A percentile compares a stretch with the other conserved stretches of the same genome.
Evolutionary conservation across 2,329 filamentous ascomycete genomes (phyloP).

Genomic region (Fusarium liriodendri): DNA sequence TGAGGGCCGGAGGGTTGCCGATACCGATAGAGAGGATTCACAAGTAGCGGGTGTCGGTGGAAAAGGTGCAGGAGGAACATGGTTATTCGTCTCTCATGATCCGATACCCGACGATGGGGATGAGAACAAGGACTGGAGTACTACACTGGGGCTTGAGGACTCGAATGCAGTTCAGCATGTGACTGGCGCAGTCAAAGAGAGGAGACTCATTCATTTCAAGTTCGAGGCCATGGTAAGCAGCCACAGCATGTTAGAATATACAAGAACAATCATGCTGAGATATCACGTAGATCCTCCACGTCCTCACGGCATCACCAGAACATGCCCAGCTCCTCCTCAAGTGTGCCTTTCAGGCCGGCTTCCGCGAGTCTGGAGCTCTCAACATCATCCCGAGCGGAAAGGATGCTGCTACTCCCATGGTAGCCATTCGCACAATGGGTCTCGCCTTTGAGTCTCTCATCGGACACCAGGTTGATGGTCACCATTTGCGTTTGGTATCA

Average conservation of each 20-base stretch:
- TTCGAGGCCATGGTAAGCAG: slow-evolving; percentile 90
- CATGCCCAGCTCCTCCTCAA: slow-evolving; percentile 82
- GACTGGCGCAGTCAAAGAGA: slow-evolving; percentile 42
- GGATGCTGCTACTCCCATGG: slow-evolving; percentile 70
- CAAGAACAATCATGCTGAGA: slow-evolving; percentile 37
- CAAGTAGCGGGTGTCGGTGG: slow-evolving; percentile 75
- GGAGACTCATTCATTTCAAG: slow-evolving; percentile 81
- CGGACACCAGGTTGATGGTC: slow-evolving; percentile 62
- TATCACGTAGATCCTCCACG: slow-evolving; percentile 80
- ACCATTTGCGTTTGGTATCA: slow-evolving; percentile 64
- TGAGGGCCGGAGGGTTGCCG: slow-evolving; percentile 72
- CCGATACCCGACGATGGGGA: slow-evolving; percentile 59
- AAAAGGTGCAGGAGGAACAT: slow-evolving; percentile 85
- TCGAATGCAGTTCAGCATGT: slow-evolving; percentile 40
- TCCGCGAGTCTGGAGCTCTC: slow-evolving; percentile 89
- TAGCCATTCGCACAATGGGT: slow-evolving; percentile 87
- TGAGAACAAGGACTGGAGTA: slow-evolving; percentile 47
- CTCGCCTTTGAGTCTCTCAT: slow-evolving; percentile 85
- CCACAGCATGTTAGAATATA: slow-evolving; percentile 40
- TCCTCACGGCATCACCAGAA: slow-evolving; percentile 79
- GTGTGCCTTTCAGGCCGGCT: slow-evolving; percentile 83
- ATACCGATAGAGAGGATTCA: slow-evolving; percentile 31
- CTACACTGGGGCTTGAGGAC: slow-evolving; percentile 41
- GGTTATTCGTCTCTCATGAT: slow-evolving; percentile 91
- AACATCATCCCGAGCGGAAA: slow-evolving; percentile 61